Evolutionary conservation across 1,284 basidiomycete species (phyloP).

Genomic region (Takashimella tepidaria): DNA sequence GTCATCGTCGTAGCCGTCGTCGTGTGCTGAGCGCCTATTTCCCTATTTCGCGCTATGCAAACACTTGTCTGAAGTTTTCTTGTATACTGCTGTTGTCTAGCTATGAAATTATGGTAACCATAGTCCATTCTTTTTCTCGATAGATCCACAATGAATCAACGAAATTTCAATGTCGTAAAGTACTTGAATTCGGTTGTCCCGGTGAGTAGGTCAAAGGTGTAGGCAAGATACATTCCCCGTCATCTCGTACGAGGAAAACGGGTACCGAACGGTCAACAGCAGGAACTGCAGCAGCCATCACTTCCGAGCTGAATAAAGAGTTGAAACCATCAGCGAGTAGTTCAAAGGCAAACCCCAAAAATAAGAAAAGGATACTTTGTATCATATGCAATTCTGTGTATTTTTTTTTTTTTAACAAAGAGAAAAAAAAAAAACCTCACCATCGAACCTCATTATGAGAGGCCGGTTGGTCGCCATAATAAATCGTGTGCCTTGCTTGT

Average conservation of each 20-base stretch:
- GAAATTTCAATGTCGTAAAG: no score
- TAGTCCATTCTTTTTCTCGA: no score
- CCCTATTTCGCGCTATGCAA: no score
- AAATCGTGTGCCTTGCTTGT: slow-evolving; percentile 53
- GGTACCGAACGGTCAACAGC: slow-evolving; percentile 54
- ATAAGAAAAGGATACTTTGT: no score
- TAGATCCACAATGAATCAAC: no score
- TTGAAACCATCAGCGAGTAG: not conserved
- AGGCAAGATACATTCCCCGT: slow-evolving; percentile 80
- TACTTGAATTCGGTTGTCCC: not conserved
- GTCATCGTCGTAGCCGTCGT: no score
- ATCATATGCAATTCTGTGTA: no score
- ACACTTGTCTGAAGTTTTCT: no score
- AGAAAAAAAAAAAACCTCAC: slow-evolving; percentile 49
- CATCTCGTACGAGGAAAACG: slow-evolving; percentile 76
- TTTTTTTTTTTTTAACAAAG: not conserved
- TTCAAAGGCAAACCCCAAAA: no score
- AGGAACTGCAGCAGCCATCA: slow-evolving; percentile 50
- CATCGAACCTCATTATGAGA: slow-evolving; percentile 82
- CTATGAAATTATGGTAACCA: no score
- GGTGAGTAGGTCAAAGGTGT: slow-evolving; percentile 47
- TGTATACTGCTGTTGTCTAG: no score
- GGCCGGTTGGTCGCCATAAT: slow-evolving; percentile 82
- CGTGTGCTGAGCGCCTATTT: no score
- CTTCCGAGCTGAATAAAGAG: slow-evolving; percentile 50